phyloP scores from a whole-genome alignment of 257 asterid genomes.

The Jaltomata sinuosa region DNA sequence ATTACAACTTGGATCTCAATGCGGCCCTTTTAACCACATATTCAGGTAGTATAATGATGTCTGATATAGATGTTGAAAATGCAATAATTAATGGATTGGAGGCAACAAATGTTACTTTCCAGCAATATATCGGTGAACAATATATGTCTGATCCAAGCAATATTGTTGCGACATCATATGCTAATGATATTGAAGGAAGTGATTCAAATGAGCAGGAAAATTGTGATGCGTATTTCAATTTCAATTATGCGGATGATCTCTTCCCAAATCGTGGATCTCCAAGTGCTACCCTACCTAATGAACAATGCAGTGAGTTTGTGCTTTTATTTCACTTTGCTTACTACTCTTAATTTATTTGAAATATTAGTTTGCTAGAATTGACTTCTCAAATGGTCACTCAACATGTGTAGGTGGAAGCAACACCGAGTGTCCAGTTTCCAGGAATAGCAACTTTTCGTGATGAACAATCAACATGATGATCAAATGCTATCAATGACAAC shows the following conservation, averaged over 20 bases:
- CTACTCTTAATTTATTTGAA: neutral
- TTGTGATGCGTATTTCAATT: neutral
- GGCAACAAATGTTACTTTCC: no score
- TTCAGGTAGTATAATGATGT: no score
- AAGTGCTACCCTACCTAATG: neutral
- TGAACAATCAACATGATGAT: neutral
- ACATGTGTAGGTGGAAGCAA: neutral
- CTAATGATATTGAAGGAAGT: neutral
- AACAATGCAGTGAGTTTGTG: neutral
- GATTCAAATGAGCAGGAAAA: neutral
- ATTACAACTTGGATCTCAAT: neutral
- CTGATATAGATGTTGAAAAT: no score
- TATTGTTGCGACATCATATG: no score
- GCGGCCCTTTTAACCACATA: fast-evolving
- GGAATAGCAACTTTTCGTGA: neutral
- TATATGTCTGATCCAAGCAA: no score
- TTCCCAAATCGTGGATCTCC: neutral
- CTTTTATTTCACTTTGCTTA: neutral
- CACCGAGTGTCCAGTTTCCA: neutral
- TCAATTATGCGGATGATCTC: neutral
- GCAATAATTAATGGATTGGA: no score
- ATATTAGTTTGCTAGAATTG: neutral
- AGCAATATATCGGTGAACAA: no score
- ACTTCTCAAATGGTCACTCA: neutral
- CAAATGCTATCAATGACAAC: neutral